Percentiles rank a stretch among this genome's conserved stretches.
These are phyloP conservation scores for Candida bentonensis DNA, from an alignment of 805 yeast species.

Conservation along the genomic window DNA sequence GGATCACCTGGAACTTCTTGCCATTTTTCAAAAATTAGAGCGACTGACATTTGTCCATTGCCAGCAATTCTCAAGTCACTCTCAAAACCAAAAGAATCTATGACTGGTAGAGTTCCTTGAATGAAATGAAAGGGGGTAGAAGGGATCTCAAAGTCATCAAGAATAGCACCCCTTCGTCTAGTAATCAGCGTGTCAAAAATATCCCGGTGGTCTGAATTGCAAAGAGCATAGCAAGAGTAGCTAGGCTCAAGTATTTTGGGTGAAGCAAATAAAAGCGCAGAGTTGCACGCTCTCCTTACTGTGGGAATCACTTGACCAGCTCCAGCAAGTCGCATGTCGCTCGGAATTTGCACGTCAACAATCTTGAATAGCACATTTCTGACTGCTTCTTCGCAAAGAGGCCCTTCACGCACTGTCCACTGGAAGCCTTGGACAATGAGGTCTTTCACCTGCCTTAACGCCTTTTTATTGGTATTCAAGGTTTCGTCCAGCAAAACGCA, in stretches of 20 bases:
- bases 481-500: constrained; percentile 59
- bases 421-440: constrained; percentile 63
- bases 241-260: constrained; percentile 78
- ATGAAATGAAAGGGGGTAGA: constrained; percentile 59
- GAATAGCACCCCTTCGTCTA: constrained; percentile 55
- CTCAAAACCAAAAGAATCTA: constrained; percentile 82
- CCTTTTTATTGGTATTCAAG: constrained; percentile 44
- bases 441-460: constrained; percentile 33
- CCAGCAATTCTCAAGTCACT: constrained; percentile 70
- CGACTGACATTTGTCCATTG: constrained; percentile 64
- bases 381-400: constrained; percentile 77
- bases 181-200: constrained; percentile 36
- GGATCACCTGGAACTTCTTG: constrained; percentile 84
- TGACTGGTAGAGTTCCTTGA: constrained; percentile 62
- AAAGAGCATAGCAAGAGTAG: constrained; percentile 44
- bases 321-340: constrained; percentile 33
- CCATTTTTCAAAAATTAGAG: constrained; percentile 58
- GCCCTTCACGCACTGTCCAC: constrained; percentile 80
- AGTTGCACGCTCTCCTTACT: constrained; percentile 69
- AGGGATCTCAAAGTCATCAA: constrained; percentile 38
- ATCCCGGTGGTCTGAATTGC: constrained; percentile 35
- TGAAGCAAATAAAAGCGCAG: constrained; percentile 61
- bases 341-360: constrained; percentile 42
- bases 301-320: constrained; percentile 70
- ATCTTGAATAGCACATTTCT: constrained; percentile 57